Conservation (phyloP, 371 early-diverging fungal genomes). For the Rhizomucor miehei region DNA sequence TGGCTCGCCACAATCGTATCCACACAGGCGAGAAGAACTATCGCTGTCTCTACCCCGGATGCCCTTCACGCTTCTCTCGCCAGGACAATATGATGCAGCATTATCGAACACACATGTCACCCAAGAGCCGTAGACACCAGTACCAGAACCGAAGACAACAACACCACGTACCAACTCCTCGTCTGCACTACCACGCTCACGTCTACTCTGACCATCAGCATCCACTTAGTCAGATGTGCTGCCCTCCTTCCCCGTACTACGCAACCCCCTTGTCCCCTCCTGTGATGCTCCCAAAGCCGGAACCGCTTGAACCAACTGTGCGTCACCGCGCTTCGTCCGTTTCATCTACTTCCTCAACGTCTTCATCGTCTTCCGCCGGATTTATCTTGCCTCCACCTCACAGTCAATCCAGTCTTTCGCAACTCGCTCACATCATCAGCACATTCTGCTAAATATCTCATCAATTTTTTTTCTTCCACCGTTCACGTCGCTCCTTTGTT, state of each 20-base stretch:
- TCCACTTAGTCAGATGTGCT: constrained; percentile 5
- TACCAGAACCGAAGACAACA: constrained; percentile 12
- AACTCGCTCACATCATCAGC: constrained; percentile 30
- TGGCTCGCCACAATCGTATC: constrained; percentile 85
- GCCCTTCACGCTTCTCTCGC: constrained; percentile 82
- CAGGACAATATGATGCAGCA: constrained; percentile 92
- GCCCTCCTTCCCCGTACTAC: constrained; percentile 6
- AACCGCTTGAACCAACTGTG: constrained; percentile 14
- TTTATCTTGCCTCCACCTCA: constrained; percentile 12
- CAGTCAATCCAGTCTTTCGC: constrained; percentile 10
- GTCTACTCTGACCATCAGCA: constrained; percentile 13
- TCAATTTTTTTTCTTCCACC: constrained; percentile 2
- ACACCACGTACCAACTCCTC: constrained; percentile 2
- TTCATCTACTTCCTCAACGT: constrained; percentile 15
- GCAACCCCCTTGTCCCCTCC: constrained; percentile 1
- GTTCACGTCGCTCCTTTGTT: constrained; percentile 2
- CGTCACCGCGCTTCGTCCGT: constrained; percentile 14
- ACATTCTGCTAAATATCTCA: constrained; percentile 19
- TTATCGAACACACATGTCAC: constrained; percentile 73
- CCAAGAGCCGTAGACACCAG: constrained; percentile 50
- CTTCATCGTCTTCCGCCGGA: constrained; percentile 12
- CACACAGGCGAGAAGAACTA: constrained; percentile 92
- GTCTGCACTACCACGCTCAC: constrained; percentile 11
- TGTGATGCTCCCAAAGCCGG: constrained; percentile 13
- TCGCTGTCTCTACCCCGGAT: constrained; percentile 72